A percentile compares a stretch with the other conserved stretches of the same genome.
phyloP scores from a whole-genome alignment of 371 early-diverging fungal genomes.

The Apophysomyces ossiformis region DNA sequence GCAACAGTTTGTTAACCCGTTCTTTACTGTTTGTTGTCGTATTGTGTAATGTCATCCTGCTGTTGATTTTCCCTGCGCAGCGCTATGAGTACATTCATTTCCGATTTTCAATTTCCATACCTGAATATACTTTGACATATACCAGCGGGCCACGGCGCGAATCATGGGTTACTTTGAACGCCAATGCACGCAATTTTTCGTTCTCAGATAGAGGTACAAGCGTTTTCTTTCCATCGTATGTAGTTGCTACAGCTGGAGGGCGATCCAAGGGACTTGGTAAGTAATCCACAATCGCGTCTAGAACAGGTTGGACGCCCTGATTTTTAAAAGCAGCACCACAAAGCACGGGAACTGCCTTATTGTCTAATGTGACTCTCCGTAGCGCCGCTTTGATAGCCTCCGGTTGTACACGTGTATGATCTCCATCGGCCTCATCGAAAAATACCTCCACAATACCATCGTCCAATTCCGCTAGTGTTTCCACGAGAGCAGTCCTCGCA shows the following conservation, averaged over 20 bases:
- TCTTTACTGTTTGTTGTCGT: conserved; percentile 73
- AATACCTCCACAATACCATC: conserved; percentile 84
- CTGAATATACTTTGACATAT: conserved; percentile 94
- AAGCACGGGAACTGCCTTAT: conserved; percentile 82
- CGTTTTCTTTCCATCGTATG: conserved; percentile 37
- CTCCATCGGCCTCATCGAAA: conserved; percentile 68
- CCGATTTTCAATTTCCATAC: conserved; percentile 28
- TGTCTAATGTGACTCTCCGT: conserved; percentile 70
- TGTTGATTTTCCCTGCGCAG: conserved; percentile 59
- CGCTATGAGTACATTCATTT: conserved; percentile 7
- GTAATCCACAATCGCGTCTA: conserved; percentile 90
- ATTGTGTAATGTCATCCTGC: conserved; percentile 72
- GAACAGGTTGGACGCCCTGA: conserved; percentile 89
- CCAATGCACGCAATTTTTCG: conserved; percentile 80
- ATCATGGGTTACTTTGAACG: conserved; percentile 93
- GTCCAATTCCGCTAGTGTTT: conserved; percentile 85
- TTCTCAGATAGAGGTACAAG: conserved; percentile 47
- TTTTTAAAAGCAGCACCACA: conserved; percentile 92
- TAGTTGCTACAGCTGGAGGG: conserved; percentile 64
- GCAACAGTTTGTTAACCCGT: conserved; percentile 82
- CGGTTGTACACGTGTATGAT: conserved; percentile 67
- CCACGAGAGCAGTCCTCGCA: conserved; percentile 76
- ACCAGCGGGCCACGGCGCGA: conserved; percentile 85
- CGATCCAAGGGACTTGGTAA: conserved; percentile 83
- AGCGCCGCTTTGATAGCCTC: conserved; percentile 70